Conservation (phyloP, 2,329 filamentous ascomycete genomes). For the Claviceps sp. region DNA sequence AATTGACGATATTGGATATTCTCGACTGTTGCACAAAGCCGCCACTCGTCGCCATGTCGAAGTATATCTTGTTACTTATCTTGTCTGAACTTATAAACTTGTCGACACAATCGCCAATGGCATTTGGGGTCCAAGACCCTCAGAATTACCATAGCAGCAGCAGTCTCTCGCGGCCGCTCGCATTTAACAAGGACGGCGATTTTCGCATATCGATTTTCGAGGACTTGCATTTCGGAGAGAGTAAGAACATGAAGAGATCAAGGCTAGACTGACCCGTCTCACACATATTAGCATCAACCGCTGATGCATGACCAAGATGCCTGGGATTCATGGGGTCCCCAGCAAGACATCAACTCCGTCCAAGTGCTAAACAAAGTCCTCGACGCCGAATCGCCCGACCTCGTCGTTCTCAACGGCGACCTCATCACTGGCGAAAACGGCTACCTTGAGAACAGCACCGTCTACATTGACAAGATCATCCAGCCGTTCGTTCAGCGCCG, state of each 20-base stretch:
- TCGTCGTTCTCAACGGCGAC: conserved; percentile 60
- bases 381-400: conserved; percentile 38
- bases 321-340: conserved; percentile 29
- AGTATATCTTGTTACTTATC: not conserved
- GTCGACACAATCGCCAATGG: not conserved
- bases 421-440: conserved; percentile 56
- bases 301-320: conserved; percentile 20
- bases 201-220: conserved; percentile 49
- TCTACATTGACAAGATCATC: conserved; percentile 47
- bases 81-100: not conserved
- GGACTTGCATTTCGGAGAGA: conserved; percentile 61
- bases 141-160: not conserved
- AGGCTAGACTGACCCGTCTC: not conserved
- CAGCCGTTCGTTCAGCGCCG: conserved; percentile 40
- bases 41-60: conserved; percentile 1
- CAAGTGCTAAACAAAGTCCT: conserved; percentile 45
- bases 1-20: not conserved
- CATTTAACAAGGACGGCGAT: conserved; percentile 28
- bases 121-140: not conserved
- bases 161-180: conserved; percentile 5
- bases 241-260: conserved; percentile 32
- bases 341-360: conserved; percentile 43
- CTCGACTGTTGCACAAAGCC: too few species aligned
- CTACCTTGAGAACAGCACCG: conserved; percentile 37
- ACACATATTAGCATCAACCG: not conserved